Evolutionary conservation across 2,329 filamentous ascomycete species (phyloP).

Genomic region (Knoxdaviesia proteae): DNA sequence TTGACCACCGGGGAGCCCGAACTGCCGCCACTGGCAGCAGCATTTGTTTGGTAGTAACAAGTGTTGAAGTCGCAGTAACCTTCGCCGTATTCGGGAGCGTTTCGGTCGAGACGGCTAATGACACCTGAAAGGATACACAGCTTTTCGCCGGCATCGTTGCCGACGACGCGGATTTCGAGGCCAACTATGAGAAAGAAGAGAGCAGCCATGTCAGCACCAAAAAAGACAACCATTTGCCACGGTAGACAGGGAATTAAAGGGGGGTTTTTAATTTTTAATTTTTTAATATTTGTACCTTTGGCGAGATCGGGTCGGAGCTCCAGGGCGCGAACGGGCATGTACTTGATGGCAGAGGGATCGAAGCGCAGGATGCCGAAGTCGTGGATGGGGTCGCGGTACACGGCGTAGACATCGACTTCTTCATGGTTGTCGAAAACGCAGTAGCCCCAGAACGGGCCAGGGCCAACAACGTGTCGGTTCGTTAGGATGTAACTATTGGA

Average conservation of each 20-base stretch:
- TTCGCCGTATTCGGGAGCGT: constrained; percentile 93
- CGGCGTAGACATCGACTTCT: constrained; percentile 82
- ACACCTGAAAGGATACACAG: constrained; percentile 94
- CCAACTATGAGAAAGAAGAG: constrained; percentile 36
- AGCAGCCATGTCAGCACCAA: constrained; percentile 2
- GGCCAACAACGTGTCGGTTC: constrained; percentile 81
- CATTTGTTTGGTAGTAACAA: constrained; percentile 94
- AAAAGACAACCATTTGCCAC: not conserved
- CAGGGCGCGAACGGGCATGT: constrained; percentile 75
- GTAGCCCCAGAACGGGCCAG: constrained; percentile 94
- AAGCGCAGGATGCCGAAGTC: constrained; percentile 96
- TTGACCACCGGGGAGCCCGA: constrained; percentile 98
- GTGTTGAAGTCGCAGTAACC: constrained; percentile 95
- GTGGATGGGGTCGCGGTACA: constrained; percentile 95
- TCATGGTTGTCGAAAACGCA: constrained; percentile 98
- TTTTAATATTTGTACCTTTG: constrained; percentile 28
- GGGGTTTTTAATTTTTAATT: no score
- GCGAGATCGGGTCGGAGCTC: constrained; percentile 70
- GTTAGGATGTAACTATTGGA: constrained; percentile 50
- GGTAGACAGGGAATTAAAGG: not conserved
- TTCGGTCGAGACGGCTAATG: constrained; percentile 86
- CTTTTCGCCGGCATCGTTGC: constrained; percentile 96
- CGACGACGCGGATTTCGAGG: constrained; percentile 86
- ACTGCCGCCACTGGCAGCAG: constrained; percentile 86
- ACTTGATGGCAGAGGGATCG: constrained; percentile 88